These are phyloP conservation scores for Pythium pyrilobum DNA, from an alignment of 352 stramenopile species.

Conservation along the genomic window DNA sequence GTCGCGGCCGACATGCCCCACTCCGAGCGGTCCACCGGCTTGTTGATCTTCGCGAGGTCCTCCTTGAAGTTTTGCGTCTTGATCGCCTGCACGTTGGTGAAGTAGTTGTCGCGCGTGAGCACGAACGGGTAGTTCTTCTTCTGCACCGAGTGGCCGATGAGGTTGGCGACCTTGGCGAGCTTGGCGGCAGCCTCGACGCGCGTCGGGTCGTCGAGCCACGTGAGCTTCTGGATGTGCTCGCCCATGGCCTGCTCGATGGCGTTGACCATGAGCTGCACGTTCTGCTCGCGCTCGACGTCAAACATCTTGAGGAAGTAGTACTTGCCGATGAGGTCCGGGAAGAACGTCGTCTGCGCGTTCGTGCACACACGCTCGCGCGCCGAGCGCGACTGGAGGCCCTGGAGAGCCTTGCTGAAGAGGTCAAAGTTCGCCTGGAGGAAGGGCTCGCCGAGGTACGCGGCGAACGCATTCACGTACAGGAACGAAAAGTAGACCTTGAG, in stretches of 20 bases:
- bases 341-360: conserved; percentile 16
- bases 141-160: conserved; percentile 36
- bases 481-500: conserved; percentile 31
- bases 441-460: conserved; percentile 37
- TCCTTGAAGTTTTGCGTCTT: conserved; percentile 25
- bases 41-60: conserved; percentile 25
- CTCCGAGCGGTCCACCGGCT: conserved; percentile 42
- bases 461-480: conserved; percentile 18
- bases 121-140: conserved; percentile 33
- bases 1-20: conserved; percentile 87
- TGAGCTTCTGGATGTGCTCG: conserved; percentile 75
- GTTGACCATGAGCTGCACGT: conserved; percentile 78
- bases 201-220: conserved; percentile 88
- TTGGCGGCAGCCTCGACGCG: conserved; percentile 75
- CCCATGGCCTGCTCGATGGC: conserved; percentile 75
- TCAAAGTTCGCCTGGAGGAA: conserved; percentile 85
- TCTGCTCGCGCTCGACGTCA: conserved; percentile 58
- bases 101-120: conserved; percentile 32
- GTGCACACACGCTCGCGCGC: conserved; percentile 60
- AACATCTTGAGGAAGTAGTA: conserved; percentile 85
- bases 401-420: conserved; percentile 75
- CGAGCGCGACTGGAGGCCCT: conserved; percentile 55
- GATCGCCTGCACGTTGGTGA: conserved; percentile 47
- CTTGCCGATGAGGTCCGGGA: conserved; percentile 62
- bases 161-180: conserved; percentile 43